Conservation (phyloP, 805 yeast species). For the Spencermartinsiella europaea region DNA sequence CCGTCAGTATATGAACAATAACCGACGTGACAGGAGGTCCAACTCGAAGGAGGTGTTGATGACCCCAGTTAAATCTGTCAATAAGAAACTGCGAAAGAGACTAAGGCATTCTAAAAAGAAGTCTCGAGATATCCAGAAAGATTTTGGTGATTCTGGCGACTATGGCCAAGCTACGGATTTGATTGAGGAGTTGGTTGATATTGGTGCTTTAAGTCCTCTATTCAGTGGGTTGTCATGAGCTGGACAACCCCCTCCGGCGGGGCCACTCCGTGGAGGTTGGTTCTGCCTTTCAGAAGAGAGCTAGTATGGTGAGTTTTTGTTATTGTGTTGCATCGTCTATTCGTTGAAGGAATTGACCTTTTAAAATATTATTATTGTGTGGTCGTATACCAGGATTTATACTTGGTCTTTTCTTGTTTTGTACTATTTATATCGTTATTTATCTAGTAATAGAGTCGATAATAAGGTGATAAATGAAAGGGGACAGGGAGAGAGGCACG, state of each 20-base stretch:
- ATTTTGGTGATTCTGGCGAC: slow-evolving; percentile 8
- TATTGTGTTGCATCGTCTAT: no score
- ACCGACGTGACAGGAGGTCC: slow-evolving; percentile 8
- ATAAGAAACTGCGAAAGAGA: slow-evolving; percentile 17
- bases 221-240: slow-evolving; percentile 22
- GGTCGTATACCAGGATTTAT: neutral
- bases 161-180: slow-evolving; percentile 23
- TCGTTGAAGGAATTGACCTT: no score
- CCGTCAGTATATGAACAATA: slow-evolving; percentile 17
- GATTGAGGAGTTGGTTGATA: slow-evolving; percentile 33
- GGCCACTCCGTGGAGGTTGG: no score
- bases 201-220: slow-evolving; percentile 33
- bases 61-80: slow-evolving; percentile 27
- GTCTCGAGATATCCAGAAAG: slow-evolving; percentile 10
- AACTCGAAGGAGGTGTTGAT: slow-evolving; percentile 23
- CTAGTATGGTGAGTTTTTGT: no score
- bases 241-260: no score
- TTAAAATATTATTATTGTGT: no score
- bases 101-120: slow-evolving; percentile 14
- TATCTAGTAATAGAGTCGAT: neutral
- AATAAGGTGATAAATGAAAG: neutral
- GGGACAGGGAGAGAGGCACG: no score
- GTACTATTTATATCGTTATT: neutral
- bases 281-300: no score
- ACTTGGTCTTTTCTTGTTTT: neutral